Base-by-base conservation (phyloP, 352 stramenopile genomes). In the Globisporangium megalacanthum region DNA sequence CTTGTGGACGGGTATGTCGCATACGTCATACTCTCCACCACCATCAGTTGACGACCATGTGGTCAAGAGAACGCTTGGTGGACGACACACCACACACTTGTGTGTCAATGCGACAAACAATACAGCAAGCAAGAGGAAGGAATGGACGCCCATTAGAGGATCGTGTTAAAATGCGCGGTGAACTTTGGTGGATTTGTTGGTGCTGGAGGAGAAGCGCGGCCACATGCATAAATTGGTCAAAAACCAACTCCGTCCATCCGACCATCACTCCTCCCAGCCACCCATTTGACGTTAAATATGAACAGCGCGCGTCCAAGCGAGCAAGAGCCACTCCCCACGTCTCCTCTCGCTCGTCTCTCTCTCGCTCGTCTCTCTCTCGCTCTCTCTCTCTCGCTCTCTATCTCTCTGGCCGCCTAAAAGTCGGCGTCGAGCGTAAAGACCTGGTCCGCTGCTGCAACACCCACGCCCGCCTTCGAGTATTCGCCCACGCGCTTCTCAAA, bases 401-500 rank as follows among this genome's bases (percentile, higher is more conserved):
- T 5, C 10, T 11, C 14, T 10, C 31, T 22, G 1, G 31, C 11
- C 11, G 52, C 64, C 88, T 93, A 98, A 52, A 98, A 98, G 61
- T 98, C 93, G 45, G 88, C 91, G 54, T 98, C 92, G 10, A 98
- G 76, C 35, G 89, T 95, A 66, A 98, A 97, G 29, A 94, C 78
- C 66, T 98, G 88, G 13, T 98, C 86, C 52, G 82, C 79, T 7
- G 76, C 75, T 4, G 84, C 69, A 50, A 96, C 86, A 65, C 96
- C 96, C 7, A 99, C 97, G 45, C 96, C 96, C 35, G 92, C 93
- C 79, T 99, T 99, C 67, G 92, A 89, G 83, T 99, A 99, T 77
- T 99, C 97, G 65, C 96, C 96, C 25, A 99, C 97, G 54, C 97
- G 85, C 83, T 99, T 99, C 75, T 98, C 94, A 66, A 98, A 98